Conservation (phyloP, 2,329 filamentous ascomycete genomes). For the Aspergillus sp. region DNA sequence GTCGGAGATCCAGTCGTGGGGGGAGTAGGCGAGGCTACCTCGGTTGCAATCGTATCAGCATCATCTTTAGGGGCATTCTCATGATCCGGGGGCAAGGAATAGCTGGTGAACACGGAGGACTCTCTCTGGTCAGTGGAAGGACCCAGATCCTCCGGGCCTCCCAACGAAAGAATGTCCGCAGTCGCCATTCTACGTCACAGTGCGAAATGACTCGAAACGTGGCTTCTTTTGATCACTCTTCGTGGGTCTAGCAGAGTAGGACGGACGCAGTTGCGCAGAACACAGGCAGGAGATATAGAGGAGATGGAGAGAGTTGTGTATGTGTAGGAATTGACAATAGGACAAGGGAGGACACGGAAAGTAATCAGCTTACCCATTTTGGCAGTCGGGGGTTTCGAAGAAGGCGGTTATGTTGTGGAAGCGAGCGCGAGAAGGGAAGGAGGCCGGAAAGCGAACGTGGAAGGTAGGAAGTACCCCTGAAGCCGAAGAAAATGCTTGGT, state of each 20-base stretch:
- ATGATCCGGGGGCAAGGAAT: slow-evolving; percentile 6
- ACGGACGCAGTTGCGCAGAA: no score
- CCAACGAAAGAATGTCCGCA: background rate
- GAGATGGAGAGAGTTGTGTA: background rate
- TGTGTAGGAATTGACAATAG: background rate
- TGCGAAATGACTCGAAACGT: background rate
- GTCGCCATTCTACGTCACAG: background rate
- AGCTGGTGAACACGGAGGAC: slow-evolving; percentile 6
- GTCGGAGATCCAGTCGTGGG: slow-evolving; percentile 25
- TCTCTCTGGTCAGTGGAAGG: slow-evolving; percentile 7
- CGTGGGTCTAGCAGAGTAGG: no score
- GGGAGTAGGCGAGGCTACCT: slow-evolving; percentile 26
- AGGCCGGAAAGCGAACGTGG: slow-evolving; percentile 13
- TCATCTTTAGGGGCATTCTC: slow-evolving; percentile 9
- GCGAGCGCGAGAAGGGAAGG: slow-evolving; percentile 15
- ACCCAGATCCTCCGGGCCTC: background rate
- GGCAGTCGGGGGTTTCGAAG: slow-evolving; percentile 12
- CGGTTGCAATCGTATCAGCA: slow-evolving; percentile 13
- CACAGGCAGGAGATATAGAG: background rate
- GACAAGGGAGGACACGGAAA: slow-evolving; percentile 1
- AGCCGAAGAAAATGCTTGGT: slow-evolving; percentile 14
- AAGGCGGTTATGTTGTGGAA: slow-evolving; percentile 8
- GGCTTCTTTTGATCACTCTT: background rate
- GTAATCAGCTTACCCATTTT: slow-evolving; percentile 33
- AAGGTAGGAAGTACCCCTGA: slow-evolving; percentile 23